Conservation (phyloP, 139 green algal species). For the Chara braunii region DNA sequence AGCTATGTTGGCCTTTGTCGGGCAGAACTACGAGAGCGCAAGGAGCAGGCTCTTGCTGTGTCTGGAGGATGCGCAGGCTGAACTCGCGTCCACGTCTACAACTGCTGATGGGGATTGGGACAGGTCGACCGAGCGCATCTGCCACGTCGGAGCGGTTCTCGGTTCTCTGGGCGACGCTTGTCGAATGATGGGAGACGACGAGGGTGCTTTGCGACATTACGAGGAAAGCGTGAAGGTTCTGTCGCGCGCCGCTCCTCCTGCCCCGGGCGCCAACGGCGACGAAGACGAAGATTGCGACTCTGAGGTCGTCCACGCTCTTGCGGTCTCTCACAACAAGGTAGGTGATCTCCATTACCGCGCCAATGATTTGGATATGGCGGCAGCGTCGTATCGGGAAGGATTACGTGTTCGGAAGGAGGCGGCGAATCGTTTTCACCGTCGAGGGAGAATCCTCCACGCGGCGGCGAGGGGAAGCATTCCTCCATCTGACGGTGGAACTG, state of each 20-base stretch:
- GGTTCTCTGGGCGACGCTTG: conserved; percentile 24
- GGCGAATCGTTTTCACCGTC: background rate
- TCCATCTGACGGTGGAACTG: no score
- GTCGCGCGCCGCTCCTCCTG: no score
- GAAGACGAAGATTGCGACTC: no score
- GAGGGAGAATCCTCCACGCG: no score
- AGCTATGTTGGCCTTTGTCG: no score
- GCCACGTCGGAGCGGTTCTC: conserved; percentile 21
- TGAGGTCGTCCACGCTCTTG: conserved; percentile 43
- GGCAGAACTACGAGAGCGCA: conserved; percentile 28
- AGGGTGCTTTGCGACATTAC: no score
- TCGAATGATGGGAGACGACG: no score
- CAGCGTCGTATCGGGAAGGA: conserved; percentile 27
- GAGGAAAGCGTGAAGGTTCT: no score
- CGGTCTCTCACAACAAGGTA: conserved; percentile 47
- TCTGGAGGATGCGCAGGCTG: conserved; percentile 8
- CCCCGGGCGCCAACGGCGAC: no score
- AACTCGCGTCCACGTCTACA: conserved; percentile 8
- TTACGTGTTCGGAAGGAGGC: conserved; percentile 32
- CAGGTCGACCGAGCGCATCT: no score
- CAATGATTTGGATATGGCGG: conserved; percentile 21
- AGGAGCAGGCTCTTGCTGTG: conserved; percentile 22
- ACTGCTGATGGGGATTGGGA: no score
- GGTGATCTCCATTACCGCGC: conserved; percentile 30
- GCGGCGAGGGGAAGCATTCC: no score